Evolutionary conservation across 164 flowering plant species (phyloP).

Genomic region (Piper betle): DNA sequence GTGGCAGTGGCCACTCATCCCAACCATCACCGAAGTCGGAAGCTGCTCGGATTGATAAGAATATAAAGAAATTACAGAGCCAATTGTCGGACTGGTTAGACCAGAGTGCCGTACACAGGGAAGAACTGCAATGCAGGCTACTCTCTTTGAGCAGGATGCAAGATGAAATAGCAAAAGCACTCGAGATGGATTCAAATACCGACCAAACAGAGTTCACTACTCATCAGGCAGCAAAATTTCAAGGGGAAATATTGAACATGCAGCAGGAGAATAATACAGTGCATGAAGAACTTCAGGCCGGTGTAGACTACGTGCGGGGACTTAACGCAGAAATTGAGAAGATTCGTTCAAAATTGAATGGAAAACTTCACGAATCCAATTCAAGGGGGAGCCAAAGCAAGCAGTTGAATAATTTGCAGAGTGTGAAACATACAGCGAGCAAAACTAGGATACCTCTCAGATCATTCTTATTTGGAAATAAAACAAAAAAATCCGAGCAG

Average conservation of each 20-base stretch:
- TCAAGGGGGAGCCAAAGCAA: conserved; percentile 12
- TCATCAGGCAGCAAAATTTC: conserved; percentile 59
- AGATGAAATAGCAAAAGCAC: conserved; percentile 33
- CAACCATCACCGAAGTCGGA: conserved; percentile 23
- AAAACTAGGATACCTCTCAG: conserved; percentile 44
- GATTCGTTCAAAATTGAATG: conserved; percentile 26
- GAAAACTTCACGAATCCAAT: conserved; percentile 25
- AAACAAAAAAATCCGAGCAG: conserved; percentile 31
- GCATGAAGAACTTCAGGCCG: conserved; percentile 37
- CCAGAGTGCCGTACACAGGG: conserved; percentile 37
- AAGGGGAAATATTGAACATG: conserved; percentile 68
- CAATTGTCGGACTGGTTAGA: conserved; percentile 57
- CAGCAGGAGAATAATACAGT: conserved; percentile 63
- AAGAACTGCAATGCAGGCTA: conserved; percentile 37
- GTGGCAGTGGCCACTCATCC: conserved; percentile 3
- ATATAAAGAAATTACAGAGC: conserved; percentile 51
- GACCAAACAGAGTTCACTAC: conserved; percentile 21
- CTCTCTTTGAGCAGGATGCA: conserved; percentile 35
- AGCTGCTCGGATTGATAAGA: conserved; percentile 34
- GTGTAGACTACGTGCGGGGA: conserved; percentile 29
- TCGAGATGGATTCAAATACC: conserved; percentile 6
- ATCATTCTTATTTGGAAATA: conserved; percentile 57
- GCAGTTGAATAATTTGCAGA: background rate
- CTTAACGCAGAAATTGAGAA: conserved; percentile 35
- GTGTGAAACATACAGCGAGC: conserved; percentile 12